Base-by-base conservation (phyloP, 495 filamentous ascomycete genomes). In the Aspergillus kassunensis region DNA sequence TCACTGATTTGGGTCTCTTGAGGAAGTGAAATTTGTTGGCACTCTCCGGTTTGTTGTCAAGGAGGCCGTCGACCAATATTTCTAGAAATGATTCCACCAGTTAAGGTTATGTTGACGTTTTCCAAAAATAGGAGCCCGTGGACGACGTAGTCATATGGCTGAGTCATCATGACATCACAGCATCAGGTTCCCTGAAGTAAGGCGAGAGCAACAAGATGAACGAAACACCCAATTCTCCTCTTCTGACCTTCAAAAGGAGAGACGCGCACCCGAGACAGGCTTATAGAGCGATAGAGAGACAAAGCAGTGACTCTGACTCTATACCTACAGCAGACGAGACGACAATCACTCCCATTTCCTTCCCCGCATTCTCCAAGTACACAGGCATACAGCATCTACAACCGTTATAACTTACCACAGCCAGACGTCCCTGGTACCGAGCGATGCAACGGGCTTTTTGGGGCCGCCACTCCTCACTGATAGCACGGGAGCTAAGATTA, bases 111-210 rank as follows among this genome's bases (percentile, higher is more conserved):
- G n/a, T n/a, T n/a, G n/a, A n/a, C n/a, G n/a, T n/a, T n/a, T n/a
- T n/a, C n/a, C n/a, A n/a, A 6, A 30, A 44, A 18, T 15, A 3
- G 41, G 41, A 44, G 24, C 24, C 11, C 1, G 9, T 12, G 15
- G 44, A 24, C 19, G 33, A 11, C 30, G 33, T 27, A 27, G 24
- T n/a, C n/a, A n/a, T n/a, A n/a, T 37, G 13, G 57, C 57, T 59
- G 57, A 59, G 30, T 55, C 48, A 55, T 43, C 49, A 59, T 59
- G 57, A 59, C 57, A 53, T 59, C 49, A 51, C 30, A 16, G 15
- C n/a, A 13, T 45, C 8, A 43, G 40, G 35, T 20, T 46, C 4
- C 37, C 15, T 13, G 13, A 34, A 25, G 19, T 8, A 47, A 36
- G 36, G 36, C 44, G 34, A 29, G 1, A 8, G 11, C 16, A 45